Evolutionary conservation across 2,329 filamentous ascomycete species (phyloP).

Genomic region (Colletotrichum limetticola): DNA sequence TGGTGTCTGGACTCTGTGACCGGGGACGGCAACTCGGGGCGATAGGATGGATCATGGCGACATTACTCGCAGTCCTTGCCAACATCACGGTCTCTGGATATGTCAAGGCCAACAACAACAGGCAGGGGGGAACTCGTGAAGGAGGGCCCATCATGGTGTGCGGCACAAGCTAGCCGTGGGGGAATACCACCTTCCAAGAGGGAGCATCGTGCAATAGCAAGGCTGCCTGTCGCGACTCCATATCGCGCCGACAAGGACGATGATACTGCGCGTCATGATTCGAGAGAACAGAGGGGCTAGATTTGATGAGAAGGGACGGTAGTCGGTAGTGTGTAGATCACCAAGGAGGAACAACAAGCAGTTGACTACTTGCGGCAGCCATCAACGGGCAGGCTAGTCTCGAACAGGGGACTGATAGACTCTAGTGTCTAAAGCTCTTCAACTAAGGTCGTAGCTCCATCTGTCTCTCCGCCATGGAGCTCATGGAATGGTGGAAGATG

Average conservation of each 20-base stretch:
- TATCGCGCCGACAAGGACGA: background rate
- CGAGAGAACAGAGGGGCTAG: background rate
- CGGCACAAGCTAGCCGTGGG: constrained; percentile 26
- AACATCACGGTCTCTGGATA: constrained; percentile 12
- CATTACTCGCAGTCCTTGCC: background rate
- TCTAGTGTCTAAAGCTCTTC: background rate
- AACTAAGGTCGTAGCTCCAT: background rate
- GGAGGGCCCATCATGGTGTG: constrained; percentile 5
- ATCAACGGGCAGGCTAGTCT: background rate
- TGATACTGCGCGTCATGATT: constrained; percentile 14
- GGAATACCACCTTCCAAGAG: constrained; percentile 34
- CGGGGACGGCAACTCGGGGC: background rate
- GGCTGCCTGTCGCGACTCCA: constrained; percentile 17
- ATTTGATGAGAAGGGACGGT: constrained; percentile 3
- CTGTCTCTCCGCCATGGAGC: background rate
- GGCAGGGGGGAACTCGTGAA: background rate
- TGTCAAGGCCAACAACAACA: background rate
- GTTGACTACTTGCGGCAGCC: background rate
- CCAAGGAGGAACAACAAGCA: background rate
- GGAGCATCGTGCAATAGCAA: constrained; percentile 23
- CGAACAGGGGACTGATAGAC: background rate
- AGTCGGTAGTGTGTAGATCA: background rate
- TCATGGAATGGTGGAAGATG: background rate
- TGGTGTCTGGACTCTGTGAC: background rate
- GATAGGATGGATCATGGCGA: background rate